A percentile compares a stretch with the other conserved stretches of the same genome.
Evolutionary conservation across 2,329 filamentous ascomycete species (phyloP).

Genomic region (Graphilbum sp.): DNA sequence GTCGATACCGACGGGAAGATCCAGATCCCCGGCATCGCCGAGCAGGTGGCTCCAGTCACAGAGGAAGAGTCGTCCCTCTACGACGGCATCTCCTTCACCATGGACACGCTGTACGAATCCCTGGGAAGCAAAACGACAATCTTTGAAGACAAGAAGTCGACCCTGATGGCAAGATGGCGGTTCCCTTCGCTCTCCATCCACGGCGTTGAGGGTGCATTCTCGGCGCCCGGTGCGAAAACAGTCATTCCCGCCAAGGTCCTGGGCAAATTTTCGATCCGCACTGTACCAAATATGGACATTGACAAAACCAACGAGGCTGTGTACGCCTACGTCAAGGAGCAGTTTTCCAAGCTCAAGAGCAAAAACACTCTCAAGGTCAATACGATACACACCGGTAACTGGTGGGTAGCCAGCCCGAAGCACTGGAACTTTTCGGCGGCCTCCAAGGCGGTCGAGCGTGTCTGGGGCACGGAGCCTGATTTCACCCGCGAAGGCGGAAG

Average conservation of each 20-base stretch:
- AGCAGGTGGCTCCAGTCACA: constrained; percentile 80
- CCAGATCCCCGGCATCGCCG: constrained; percentile 79
- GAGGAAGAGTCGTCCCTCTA: constrained; percentile 81
- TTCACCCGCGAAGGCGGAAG: constrained; percentile 91
- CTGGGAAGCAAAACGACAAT: constrained; percentile 81
- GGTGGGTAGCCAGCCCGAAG: constrained; percentile 95
- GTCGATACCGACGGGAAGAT: constrained; percentile 90
- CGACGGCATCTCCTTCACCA: constrained; percentile 78
- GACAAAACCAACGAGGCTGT: constrained; percentile 76
- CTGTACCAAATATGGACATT: constrained; percentile 93
- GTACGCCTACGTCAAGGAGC: constrained; percentile 64
- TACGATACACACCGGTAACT: constrained; percentile 84
- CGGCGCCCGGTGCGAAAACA: constrained; percentile 85
- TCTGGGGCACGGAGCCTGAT: constrained; percentile 87
- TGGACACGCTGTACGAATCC: constrained; percentile 87
- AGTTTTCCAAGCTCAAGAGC: constrained; percentile 72
- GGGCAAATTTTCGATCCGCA: constrained; percentile 97
- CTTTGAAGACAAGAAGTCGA: constrained; percentile 73
- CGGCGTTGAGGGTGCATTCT: constrained; percentile 90
- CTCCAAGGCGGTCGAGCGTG: constrained; percentile 86
- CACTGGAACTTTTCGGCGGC: constrained; percentile 98
- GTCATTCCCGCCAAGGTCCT: constrained; percentile 96
- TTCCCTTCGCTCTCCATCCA: constrained; percentile 89
- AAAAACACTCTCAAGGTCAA: constrained; percentile 81
- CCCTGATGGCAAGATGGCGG: constrained; percentile 91